phyloP scores from a whole-genome alignment of 2,329 filamentous ascomycete genomes.

The Sporothrix mexicana region DNA sequence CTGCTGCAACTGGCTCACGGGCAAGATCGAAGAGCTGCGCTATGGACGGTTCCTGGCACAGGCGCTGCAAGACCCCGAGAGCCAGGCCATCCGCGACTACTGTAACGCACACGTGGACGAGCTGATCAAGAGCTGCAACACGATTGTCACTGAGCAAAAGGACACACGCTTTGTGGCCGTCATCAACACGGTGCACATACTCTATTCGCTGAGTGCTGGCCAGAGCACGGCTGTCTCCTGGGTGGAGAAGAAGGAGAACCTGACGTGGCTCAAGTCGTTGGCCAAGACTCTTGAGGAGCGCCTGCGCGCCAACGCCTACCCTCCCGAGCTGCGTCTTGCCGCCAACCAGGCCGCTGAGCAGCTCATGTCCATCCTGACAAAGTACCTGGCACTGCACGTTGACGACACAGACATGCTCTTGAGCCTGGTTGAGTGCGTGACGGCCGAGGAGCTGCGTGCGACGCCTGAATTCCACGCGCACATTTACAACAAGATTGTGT shows the following conservation, averaged over 20 bases:
- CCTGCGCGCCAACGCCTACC: constrained; percentile 71
- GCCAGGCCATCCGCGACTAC: constrained; percentile 73
- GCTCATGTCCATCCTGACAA: constrained; percentile 82
- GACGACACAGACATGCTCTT: constrained; percentile 85
- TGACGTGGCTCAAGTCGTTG: constrained; percentile 66
- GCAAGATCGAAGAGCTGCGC: constrained; percentile 79
- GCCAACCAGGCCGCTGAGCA: constrained; percentile 90
- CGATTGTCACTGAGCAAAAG: constrained; percentile 67
- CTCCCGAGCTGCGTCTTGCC: constrained; percentile 75
- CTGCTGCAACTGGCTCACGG: constrained; percentile 79
- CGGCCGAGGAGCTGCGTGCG: constrained; percentile 78
- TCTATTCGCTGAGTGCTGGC: constrained; percentile 70
- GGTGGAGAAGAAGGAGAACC: constrained; percentile 73
- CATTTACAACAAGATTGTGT: constrained; percentile 85
- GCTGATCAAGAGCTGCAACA: constrained; percentile 71
- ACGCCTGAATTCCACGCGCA: constrained; percentile 79
- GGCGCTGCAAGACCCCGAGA: constrained; percentile 76
- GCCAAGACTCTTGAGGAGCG: constrained; percentile 81
- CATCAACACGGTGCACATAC: constrained; percentile 86
- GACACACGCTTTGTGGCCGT: constrained; percentile 72
- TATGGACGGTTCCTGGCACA: constrained; percentile 93
- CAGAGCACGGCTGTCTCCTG: constrained; percentile 56
- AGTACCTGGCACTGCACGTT: constrained; percentile 75
- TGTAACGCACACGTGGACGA: constrained; percentile 75
- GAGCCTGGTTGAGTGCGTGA: constrained; percentile 80